Base-by-base conservation (phyloP, 1,284 basidiomycete genomes). In the Naganishia liquefaciens region DNA sequence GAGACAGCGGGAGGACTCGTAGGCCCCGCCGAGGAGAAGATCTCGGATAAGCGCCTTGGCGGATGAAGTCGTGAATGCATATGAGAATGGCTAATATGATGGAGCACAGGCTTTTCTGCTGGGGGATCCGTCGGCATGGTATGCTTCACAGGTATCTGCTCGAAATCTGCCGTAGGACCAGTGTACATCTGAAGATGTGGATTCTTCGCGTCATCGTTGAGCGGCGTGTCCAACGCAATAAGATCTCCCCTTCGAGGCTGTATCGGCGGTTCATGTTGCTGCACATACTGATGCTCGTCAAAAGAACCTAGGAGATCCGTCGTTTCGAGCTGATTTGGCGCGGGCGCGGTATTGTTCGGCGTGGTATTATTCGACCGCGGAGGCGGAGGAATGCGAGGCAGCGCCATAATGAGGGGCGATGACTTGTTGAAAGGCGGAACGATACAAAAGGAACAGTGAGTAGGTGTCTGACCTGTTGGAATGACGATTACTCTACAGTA, bases 21-120 rank as follows among this genome's bases (percentile, higher is more conserved):
- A 7, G 65, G 68, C 1, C 63, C 63, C 7, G 47, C 3, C 13
- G 40, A 23, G 3, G 55, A 61, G 27, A 50, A 46, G 13, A 68
- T 39, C 27, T 63, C 49, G 13, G 62, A 64, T 3, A 68, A 47
- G 5, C 68, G 46, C 11, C 68, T 64, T 15, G 67, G 67, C 10
- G 67, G 67, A 6, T 54, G 63, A 17, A 28, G 40, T 13, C 76
- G 74, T 40, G 54, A n/a, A 55, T 46, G 63, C 52, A 30, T 4
- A 13, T 52, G 42, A 30, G 21, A 10, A 25, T 23, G 49, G 40
- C 28, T 28, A 11, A 10, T 11, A n/a, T 19, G 57, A 19, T 17
- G 44, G 5, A 11, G 15, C 27, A 25, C 21, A 13, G 23, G n/a
- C 28, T 17, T 13, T 46, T 46, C 19, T 17, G n/a, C 15, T 19